A percentile compares a stretch with the other conserved stretches of the same genome.
Evolutionary conservation across 345 rosid species (phyloP).

Genomic region (Cochlearia excelsa): DNA sequence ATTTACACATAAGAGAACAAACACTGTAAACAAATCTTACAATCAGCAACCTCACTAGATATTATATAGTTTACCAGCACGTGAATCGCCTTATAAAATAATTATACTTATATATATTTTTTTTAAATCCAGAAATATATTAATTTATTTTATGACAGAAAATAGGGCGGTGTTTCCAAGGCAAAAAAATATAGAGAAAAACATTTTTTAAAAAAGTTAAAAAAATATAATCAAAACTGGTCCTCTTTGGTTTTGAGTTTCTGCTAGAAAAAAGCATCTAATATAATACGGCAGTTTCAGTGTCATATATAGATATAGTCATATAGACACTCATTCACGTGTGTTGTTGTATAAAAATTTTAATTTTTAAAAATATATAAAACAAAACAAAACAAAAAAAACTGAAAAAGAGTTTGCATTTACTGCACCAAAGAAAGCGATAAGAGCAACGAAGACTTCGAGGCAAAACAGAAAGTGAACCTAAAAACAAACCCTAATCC

Average conservation of each 20-base stretch:
- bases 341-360: neutral
- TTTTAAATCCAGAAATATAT: too few species aligned
- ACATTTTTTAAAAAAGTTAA: too few species aligned
- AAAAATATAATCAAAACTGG: too few species aligned
- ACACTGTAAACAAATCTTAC: conserved; percentile 35
- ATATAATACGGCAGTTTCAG: too few species aligned
- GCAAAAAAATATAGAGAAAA: neutral
- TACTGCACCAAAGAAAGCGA: conserved; percentile 36
- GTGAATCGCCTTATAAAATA: neutral
- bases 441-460: conserved; percentile 41
- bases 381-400: too few species aligned
- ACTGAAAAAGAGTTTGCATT: conserved; percentile 13
- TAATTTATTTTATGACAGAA: neutral
- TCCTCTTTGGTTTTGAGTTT: too few species aligned
- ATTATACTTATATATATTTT: too few species aligned
- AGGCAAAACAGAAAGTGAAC: conserved; percentile 41
- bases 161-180: neutral
- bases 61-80: neutral
- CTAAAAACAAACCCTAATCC: conserved; percentile 39
- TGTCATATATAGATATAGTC: too few species aligned
- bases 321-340: neutral
- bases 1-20: conserved; percentile 47
- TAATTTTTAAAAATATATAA: neutral
- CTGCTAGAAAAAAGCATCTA: too few species aligned
- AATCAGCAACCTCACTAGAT: conserved; percentile 24